phyloP scores from a whole-genome alignment of 805 yeast species.

The Candida xiaguanensis region DNA sequence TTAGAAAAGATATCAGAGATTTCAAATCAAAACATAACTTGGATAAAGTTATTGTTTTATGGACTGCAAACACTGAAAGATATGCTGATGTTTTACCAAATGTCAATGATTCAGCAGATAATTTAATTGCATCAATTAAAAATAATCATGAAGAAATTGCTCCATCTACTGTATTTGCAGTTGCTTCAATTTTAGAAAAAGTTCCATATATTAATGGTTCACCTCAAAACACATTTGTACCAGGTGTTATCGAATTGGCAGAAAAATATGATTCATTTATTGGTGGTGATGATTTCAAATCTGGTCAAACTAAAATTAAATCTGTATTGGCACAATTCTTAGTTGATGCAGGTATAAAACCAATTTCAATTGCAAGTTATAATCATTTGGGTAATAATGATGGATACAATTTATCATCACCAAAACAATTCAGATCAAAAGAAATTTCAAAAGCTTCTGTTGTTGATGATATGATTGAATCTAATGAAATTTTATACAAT shows the following conservation, averaged over 20 bases:
- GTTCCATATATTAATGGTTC: slow-evolving; percentile 94
- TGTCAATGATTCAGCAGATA: slow-evolving; percentile 85
- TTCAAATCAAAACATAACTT: slow-evolving; percentile 70
- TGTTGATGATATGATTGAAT: slow-evolving; percentile 89
- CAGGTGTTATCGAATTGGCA: slow-evolving; percentile 89
- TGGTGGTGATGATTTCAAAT: slow-evolving; percentile 96
- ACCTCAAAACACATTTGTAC: slow-evolving; percentile 96
- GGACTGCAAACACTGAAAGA: slow-evolving; percentile 98
- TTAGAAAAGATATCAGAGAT: slow-evolving; percentile 77
- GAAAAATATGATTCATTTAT: slow-evolving; percentile 71
- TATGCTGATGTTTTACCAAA: slow-evolving; percentile 74
- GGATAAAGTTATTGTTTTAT: slow-evolving; percentile 84
- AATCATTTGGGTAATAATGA: slow-evolving; percentile 96
- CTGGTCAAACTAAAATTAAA: slow-evolving; percentile 94
- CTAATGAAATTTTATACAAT: slow-evolving; percentile 80
- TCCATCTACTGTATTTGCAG: slow-evolving; percentile 92
- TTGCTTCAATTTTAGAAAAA: slow-evolving; percentile 84
- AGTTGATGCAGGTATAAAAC: slow-evolving; percentile 96
- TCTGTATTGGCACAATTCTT: slow-evolving; percentile 95
- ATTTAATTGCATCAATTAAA: slow-evolving; percentile 70
- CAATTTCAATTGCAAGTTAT: slow-evolving; percentile 90
- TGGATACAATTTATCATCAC: slow-evolving; percentile 88
- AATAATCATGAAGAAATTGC: slow-evolving; percentile 77
- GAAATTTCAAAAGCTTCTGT: slow-evolving; percentile 92
- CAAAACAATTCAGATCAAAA: slow-evolving; percentile 90